Conservation (phyloP, 768 basidiomycete species). For the Daedalea quercina region DNA sequence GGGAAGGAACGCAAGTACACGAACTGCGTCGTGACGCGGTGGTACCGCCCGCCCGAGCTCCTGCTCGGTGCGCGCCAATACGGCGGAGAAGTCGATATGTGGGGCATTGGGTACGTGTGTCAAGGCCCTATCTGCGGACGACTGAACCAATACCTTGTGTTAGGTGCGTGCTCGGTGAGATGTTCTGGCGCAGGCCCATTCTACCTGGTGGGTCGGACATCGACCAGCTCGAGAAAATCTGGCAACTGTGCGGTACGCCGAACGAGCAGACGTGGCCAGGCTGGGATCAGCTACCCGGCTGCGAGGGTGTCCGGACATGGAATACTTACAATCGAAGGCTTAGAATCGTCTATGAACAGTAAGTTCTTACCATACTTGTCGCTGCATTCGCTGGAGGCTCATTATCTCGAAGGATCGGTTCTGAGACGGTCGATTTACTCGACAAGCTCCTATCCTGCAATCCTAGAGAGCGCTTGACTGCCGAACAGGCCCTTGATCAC, state of each 20-base stretch:
- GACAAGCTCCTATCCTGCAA: slow-evolving; percentile 81
- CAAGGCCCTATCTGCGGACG: background rate
- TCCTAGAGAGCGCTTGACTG: slow-evolving; percentile 79
- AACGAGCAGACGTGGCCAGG: slow-evolving; percentile 79
- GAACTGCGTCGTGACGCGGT: slow-evolving; percentile 90
- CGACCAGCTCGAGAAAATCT: slow-evolving; percentile 90
- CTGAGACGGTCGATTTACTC: slow-evolving; percentile 74
- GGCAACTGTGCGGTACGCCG: slow-evolving; percentile 83
- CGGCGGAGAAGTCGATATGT: slow-evolving; percentile 92
- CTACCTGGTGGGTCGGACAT: slow-evolving; percentile 82
- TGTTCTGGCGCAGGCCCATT: slow-evolving; percentile 85
- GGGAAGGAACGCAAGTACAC: slow-evolving; percentile 75
- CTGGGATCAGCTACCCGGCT: slow-evolving; percentile 67
- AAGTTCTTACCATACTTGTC: slow-evolving; percentile 23
- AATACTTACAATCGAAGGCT: slow-evolving; percentile 45
- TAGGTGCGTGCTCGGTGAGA: slow-evolving; percentile 97
- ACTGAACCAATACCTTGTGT: background rate
- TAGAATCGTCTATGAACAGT: slow-evolving; percentile 55
- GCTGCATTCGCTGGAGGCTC: background rate
- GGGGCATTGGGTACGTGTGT: slow-evolving; percentile 83
- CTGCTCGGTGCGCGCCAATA: slow-evolving; percentile 86
- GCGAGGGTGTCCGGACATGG: slow-evolving; percentile 72
- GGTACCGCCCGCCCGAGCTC: slow-evolving; percentile 93
- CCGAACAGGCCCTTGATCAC: slow-evolving; percentile 81
- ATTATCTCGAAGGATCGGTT: slow-evolving; percentile 46